A percentile compares a stretch with the other conserved stretches of the same genome.
These are phyloP conservation scores for Chaetomium globosum DNA, from an alignment of 2,329 filamentous ascomycete species.

Conservation along the genomic window DNA sequence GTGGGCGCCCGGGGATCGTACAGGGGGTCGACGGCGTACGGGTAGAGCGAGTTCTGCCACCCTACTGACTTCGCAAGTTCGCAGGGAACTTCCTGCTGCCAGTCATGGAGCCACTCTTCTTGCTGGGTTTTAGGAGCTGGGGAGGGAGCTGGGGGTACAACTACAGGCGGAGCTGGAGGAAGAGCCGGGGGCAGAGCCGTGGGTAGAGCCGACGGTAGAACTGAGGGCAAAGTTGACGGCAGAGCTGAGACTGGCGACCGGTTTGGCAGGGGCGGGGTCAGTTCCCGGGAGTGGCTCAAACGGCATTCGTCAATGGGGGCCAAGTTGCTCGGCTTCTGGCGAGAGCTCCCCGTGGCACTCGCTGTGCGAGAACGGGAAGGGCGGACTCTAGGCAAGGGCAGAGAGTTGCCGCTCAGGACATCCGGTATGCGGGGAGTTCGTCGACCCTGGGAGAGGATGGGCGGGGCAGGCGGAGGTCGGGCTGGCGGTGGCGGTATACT, in stretches of 20 bases:
- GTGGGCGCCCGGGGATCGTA: background rate
- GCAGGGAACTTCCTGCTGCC: background rate
- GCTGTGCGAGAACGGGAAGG: background rate
- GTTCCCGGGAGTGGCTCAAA: background rate
- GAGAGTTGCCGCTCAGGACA: background rate
- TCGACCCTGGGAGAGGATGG: background rate
- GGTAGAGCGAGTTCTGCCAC: background rate
- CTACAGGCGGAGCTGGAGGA: too few species aligned
- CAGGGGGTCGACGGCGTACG: background rate
- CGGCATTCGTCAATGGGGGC: constrained; percentile 3
- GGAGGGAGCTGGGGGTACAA: background rate
- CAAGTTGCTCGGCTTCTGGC: background rate
- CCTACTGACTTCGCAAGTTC: background rate
- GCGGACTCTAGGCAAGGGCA: constrained; percentile 7
- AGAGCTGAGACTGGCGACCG: background rate
- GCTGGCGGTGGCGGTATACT: constrained; percentile 1
- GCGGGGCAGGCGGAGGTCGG: constrained; percentile 8
- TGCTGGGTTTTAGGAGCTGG: background rate
- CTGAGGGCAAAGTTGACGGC: background rate
- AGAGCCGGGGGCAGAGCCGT: too few species aligned
- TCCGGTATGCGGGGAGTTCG: background rate
- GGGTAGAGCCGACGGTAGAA: background rate
- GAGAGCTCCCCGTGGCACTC: background rate
- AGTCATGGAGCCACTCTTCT: constrained; percentile 1
- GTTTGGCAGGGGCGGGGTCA: background rate